Evolutionary conservation across 2,329 filamentous ascomycete genomes (phyloP).

Genomic region (Aspergillus transmontanensis): DNA sequence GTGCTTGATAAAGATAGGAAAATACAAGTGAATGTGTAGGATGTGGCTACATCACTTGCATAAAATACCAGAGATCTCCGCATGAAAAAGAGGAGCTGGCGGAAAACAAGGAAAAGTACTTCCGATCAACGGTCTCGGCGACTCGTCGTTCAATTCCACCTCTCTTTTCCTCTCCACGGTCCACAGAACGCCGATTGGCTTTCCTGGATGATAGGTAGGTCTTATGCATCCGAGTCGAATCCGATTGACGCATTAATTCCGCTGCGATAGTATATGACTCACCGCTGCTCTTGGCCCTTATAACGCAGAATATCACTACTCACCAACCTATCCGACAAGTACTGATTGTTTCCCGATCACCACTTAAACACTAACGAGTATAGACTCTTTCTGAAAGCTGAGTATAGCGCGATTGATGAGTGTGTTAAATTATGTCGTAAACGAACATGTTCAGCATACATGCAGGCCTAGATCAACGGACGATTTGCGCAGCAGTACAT

Average conservation of each 20-base stretch:
- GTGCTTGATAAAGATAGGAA: background rate
- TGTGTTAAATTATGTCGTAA: background rate
- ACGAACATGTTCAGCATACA: background rate
- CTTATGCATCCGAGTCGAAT: background rate
- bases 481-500: background rate
- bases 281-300: background rate
- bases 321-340: background rate
- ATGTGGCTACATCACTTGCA: background rate
- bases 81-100: background rate
- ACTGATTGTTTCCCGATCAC: background rate
- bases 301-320: background rate
- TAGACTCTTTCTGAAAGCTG: background rate
- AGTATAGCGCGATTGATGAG: background rate
- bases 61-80: background rate
- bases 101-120: background rate
- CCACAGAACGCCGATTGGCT: background rate
- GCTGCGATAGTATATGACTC: background rate
- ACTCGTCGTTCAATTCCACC: background rate
- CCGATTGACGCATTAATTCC: background rate
- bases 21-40: background rate
- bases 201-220: background rate
- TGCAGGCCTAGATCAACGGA: background rate
- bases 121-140: background rate
- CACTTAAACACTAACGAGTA: accelerated
- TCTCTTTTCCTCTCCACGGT: background rate